Evolutionary conservation across 768 basidiomycete species (phyloP).

Genomic region (Agaricus subrufescens): DNA sequence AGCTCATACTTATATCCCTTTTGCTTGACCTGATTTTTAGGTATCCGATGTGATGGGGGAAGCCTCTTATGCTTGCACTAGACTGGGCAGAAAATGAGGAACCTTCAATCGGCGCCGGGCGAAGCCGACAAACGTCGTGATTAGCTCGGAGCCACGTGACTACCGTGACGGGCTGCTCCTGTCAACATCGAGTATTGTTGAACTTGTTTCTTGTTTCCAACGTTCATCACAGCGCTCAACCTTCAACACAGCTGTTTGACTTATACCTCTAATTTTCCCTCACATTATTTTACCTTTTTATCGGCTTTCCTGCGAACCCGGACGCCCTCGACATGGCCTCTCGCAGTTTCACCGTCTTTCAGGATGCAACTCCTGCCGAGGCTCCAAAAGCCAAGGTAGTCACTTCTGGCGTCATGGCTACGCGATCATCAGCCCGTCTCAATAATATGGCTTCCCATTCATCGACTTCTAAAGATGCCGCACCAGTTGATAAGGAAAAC

Average conservation of each 20-base stretch:
- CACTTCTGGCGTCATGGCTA: conserved; percentile 21
- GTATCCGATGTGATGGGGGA: no score
- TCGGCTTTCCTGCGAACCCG: not conserved
- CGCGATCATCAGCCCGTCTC: conserved; percentile 26
- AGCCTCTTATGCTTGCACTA: no score
- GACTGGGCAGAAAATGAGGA: no score
- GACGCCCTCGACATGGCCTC: conserved; percentile 38
- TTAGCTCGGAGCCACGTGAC: not conserved
- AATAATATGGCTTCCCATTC: conserved; percentile 19
- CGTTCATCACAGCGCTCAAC: not conserved
- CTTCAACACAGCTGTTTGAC: not conserved
- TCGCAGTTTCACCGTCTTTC: conserved; percentile 62
- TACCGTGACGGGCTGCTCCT: not conserved
- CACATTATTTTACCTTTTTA: conserved; percentile 11
- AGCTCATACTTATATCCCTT: no score
- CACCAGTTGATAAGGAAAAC: conserved; percentile 70
- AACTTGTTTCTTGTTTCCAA: conserved; percentile 1
- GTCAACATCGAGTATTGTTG: conserved; percentile 1
- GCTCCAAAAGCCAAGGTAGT: conserved; percentile 24
- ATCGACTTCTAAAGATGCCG: conserved; percentile 29
- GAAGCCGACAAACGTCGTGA: no score
- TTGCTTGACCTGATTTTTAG: no score
- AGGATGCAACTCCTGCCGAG: conserved; percentile 39
- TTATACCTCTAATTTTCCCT: conserved; percentile 8
- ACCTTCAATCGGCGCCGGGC: no score